Conservation (phyloP, 495 filamentous ascomycete species). For the Aspergillus taichungensis region DNA sequence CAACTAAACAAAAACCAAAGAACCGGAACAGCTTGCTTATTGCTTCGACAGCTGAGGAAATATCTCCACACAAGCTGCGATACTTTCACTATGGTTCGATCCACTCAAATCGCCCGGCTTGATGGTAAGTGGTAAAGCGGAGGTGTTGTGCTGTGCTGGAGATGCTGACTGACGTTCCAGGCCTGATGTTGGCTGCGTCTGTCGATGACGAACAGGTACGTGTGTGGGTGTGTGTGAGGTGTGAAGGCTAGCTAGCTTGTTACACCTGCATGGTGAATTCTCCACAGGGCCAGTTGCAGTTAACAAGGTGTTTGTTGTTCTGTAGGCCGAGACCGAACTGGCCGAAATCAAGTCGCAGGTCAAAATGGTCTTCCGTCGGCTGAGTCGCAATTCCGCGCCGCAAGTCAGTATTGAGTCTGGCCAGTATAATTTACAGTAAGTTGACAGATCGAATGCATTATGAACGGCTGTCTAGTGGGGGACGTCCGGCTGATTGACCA, state of each 20-base stretch:
- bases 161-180: slow-evolving; percentile 24
- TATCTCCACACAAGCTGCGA: background rate
- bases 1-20: slow-evolving; percentile 1
- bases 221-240: slow-evolving; percentile 3
- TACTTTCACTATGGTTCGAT: slow-evolving; percentile 68
- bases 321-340: slow-evolving; percentile 63
- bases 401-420: slow-evolving; percentile 89
- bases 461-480: too few species aligned
- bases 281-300: background rate
- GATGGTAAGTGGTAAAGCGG: slow-evolving; percentile 58
- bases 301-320: slow-evolving; percentile 3
- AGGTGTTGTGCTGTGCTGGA: slow-evolving; percentile 1
- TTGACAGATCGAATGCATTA: slow-evolving; percentile 2
- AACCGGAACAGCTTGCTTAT: slow-evolving; percentile 1
- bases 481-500: slow-evolving; percentile 4
- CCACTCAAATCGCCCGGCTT: slow-evolving; percentile 86
- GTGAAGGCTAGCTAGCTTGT: too few species aligned
- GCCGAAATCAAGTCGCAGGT: slow-evolving; percentile 82
- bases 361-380: slow-evolving; percentile 77
- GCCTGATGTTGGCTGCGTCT: slow-evolving; percentile 88
- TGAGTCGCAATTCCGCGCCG: slow-evolving; percentile 79
- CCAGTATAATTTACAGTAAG: slow-evolving; percentile 80
- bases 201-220: slow-evolving; percentile 79
- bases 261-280: too few species aligned
- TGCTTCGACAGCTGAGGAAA: slow-evolving; percentile 10